A percentile compares a stretch with the other conserved stretches of the same genome.
Conservation (phyloP, 2,329 filamentous ascomycete species). For the Dactylellina leptospora region DNA sequence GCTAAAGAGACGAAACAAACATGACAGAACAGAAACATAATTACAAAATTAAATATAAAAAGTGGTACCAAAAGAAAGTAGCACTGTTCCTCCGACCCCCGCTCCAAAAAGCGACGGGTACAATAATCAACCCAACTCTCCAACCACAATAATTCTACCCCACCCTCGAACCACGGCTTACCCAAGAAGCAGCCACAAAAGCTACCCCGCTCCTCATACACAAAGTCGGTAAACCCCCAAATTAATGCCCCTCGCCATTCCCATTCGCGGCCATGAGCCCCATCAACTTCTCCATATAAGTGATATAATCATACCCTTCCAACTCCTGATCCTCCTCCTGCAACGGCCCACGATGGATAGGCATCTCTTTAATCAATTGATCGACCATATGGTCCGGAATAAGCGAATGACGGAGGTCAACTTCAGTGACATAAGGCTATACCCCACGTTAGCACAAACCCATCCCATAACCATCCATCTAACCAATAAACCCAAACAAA, state of each 20-base stretch:
- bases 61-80: background rate
- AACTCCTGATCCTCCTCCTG: constrained; percentile 85
- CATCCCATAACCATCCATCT: too few species aligned
- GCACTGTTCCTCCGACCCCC: background rate
- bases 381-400: constrained; percentile 98
- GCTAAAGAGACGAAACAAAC: background rate
- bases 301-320: constrained; percentile 82
- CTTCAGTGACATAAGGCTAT: constrained; percentile 92
- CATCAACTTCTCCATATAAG: constrained; percentile 92
- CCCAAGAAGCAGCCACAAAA: too few species aligned
- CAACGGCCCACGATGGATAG: constrained; percentile 74
- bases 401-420: constrained; percentile 91
- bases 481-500: too few species aligned
- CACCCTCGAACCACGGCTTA: too few species aligned
- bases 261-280: constrained; percentile 56
- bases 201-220: too few species aligned
- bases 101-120: background rate
- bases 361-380: constrained; percentile 86
- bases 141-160: background rate
- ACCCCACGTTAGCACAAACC: too few species aligned
- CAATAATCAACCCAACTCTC: background rate
- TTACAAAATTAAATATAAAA: background rate
- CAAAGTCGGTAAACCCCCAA: too few species aligned
- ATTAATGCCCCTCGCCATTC: constrained; percentile 30
- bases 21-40: background rate